These are phyloP conservation scores for Entomortierella lignicola DNA, from an alignment of 192 early-diverging fungal genomes.

Conservation along the genomic window DNA sequence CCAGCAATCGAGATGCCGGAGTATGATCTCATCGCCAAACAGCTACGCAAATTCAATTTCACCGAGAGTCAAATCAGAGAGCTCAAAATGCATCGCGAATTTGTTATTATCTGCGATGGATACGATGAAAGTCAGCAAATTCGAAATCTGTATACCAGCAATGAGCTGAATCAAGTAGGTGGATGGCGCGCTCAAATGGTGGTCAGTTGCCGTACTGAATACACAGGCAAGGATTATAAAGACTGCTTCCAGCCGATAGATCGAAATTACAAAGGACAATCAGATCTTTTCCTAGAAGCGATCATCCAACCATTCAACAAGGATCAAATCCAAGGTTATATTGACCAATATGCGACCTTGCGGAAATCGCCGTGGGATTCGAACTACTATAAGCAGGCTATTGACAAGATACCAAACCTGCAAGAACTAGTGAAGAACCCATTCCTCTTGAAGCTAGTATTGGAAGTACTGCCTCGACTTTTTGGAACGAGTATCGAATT, in stretches of 20 bases:
- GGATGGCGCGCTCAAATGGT: slow-evolving; percentile 9
- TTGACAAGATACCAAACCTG: neutral
- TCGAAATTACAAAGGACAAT: neutral
- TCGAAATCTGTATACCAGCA: neutral
- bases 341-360: neutral
- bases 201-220: slow-evolving; percentile 4
- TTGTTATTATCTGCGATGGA: neutral
- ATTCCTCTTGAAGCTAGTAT: neutral
- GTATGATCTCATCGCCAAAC: slow-evolving; percentile 14
- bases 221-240: neutral
- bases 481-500: neutral
- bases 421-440: slow-evolving; percentile 10
- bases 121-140: slow-evolving; percentile 2
- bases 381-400: neutral
- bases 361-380: too few species aligned
- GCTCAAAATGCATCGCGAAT: neutral
- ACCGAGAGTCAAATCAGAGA: neutral
- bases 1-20: slow-evolving; percentile 9
- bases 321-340: slow-evolving; percentile 1
- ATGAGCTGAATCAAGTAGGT: neutral
- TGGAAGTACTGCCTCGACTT: neutral
- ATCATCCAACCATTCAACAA: neutral
- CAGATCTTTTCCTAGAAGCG: neutral
- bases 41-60: neutral
- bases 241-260: too few species aligned